phyloP scores from a whole-genome alignment of 768 basidiomycete species.

The Lactifluus volemus region DNA sequence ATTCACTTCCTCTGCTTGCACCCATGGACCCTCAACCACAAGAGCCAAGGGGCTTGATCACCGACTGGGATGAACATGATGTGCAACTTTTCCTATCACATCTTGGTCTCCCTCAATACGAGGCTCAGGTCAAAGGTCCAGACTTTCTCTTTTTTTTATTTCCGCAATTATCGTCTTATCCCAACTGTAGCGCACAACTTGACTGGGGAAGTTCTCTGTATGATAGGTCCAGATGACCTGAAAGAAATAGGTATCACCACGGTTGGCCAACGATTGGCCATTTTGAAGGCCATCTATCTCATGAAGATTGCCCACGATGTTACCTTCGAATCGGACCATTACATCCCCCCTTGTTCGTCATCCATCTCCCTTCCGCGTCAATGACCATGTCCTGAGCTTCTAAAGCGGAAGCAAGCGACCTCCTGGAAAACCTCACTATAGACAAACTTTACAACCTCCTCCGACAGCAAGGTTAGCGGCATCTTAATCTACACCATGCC shows the following conservation, averaged over 20 bases:
- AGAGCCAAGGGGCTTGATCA: constrained; percentile 27
- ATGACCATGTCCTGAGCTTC: not conserved
- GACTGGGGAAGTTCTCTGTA: constrained; percentile 80
- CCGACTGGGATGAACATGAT: constrained; percentile 67
- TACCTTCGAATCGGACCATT: constrained; percentile 75
- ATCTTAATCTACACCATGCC: not conserved
- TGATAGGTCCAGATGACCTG: constrained; percentile 76
- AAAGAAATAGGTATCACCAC: constrained; percentile 83
- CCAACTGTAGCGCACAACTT: constrained; percentile 71
- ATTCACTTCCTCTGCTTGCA: constrained; percentile 4
- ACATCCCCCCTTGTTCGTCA: constrained; percentile 79
- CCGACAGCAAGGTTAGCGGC: constrained; percentile 59
- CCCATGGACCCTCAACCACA: constrained; percentile 26
- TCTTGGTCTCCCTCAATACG: constrained; percentile 82
- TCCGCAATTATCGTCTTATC: constrained; percentile 3
- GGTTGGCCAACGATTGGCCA: constrained; percentile 84
- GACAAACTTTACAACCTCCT: constrained; percentile 60
- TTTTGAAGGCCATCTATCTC: constrained; percentile 88
- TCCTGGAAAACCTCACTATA: constrained; percentile 44
- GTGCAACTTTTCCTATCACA: constrained; percentile 72
- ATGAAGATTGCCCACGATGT: constrained; percentile 80
- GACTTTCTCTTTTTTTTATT: constrained; percentile 21
- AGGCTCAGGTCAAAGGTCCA: constrained; percentile 68
- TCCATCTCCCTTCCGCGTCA: not conserved
- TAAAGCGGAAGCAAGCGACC: constrained; percentile 52